Conservation (phyloP, 2,329 filamentous ascomycete species). For the Escovopsis sp. region DNA sequence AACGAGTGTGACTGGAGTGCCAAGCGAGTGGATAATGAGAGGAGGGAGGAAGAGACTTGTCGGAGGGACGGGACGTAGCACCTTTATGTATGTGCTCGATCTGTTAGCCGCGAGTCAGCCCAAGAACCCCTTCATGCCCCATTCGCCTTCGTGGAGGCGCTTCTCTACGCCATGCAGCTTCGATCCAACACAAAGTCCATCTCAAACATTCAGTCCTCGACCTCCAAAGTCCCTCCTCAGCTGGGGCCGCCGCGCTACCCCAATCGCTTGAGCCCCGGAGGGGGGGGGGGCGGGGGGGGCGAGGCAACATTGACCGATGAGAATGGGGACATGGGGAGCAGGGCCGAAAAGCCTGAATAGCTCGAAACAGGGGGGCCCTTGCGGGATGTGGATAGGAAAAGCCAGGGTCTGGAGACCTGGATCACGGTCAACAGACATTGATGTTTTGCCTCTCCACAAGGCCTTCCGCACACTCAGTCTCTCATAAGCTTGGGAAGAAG, state of each 20-base stretch:
- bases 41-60: conserved; percentile 6
- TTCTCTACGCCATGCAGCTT: not conserved
- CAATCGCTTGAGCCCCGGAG: conserved; percentile 5
- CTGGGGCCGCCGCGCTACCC: conserved; percentile 6
- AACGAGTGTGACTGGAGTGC: conserved; percentile 16
- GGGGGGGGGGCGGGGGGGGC: conserved; percentile 2
- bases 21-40: conserved; percentile 16
- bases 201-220: not conserved
- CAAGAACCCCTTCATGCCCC: not conserved
- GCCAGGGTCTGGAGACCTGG: not conserved
- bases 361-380: not conserved
- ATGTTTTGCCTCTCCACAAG: not conserved
- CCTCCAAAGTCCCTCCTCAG: conserved; percentile 1
- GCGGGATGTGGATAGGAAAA: not conserved
- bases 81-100: conserved; percentile 21
- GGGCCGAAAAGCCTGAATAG: conserved; percentile 5
- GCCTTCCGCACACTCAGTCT: not conserved
- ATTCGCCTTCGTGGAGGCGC: too few species aligned
- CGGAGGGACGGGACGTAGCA: not conserved
- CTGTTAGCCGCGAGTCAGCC: too few species aligned
- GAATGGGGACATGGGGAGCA: conserved; percentile 2
- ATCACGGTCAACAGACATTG: not conserved
- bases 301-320: conserved; percentile 2
- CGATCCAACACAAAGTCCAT: not conserved
- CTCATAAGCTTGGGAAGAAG: not conserved